Evolutionary conservation across 139 green algal species (phyloP), one percentile per base, ranked within the genome.

Genomic region (Chlamydomonas schloesseri): DNA sequence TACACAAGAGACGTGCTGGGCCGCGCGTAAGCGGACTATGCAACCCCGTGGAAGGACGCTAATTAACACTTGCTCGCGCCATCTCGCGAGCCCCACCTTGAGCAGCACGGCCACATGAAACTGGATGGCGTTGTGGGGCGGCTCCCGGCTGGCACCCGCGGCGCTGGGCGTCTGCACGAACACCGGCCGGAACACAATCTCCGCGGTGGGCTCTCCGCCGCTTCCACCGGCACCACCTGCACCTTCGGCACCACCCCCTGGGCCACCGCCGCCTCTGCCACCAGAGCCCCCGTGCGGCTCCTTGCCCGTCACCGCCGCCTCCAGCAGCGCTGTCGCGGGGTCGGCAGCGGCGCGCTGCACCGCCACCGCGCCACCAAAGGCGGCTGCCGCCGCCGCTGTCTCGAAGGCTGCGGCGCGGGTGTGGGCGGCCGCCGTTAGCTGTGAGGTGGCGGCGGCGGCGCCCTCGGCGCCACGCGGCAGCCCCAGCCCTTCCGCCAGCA

Each of bases 161-260:
- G 0, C 67, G 24, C 28, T 71, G 64, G 23, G 46, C 33, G 80
- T 57, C 50, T 71, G 50, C 18, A 71, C 80, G 50, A 86, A 86
- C 80, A 86, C 68, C 5, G 80, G 80, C 50, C 80, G 67, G 80
- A 86, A 86, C 80, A 78, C 68, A 10, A 86, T n/a, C 31, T 86
- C 50, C 29, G 67, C 68, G 10, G 31, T 17, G 36, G 33, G 13
- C 23, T 28, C 33, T 28, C 76, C 58, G 20, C 58, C 58, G 24
- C 36, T 29, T 9, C n/a, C n/a, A n/a, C 42, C 13, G 23, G 37
- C 26, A 0, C 75, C 47, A 15, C 34, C 26, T n/a, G n/a, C 58
- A n/a, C 36, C 42, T 9, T 29, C 13, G 23, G 37, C 26, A 0
- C 75, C 47, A 15, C 34, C 26, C 46, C 31, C 24, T 28, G 5